Evolutionary conservation across 768 basidiomycete genomes (phyloP).

Genomic region (Lactarius akahatsu): DNA sequence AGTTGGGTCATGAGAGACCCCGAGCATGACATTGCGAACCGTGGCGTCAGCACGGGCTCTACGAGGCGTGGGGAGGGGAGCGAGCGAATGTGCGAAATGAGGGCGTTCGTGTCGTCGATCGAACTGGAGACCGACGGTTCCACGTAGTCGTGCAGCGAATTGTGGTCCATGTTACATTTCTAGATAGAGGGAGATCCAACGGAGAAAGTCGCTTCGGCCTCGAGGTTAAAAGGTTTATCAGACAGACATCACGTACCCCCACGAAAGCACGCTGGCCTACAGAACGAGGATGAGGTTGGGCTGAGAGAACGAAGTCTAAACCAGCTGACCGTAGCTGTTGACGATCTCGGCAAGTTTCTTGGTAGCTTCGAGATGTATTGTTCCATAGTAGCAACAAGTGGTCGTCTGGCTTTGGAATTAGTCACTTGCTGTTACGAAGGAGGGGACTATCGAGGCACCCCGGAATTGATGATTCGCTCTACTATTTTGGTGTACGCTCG

Average conservation of each 20-base stretch:
- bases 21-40: conserved; percentile 94
- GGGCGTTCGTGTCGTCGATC: conserved; percentile 54
- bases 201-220: background rate
- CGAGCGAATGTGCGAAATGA: conserved; percentile 69
- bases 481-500: conserved; percentile 71
- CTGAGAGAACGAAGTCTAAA: background rate
- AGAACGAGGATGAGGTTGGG: conserved; percentile 2
- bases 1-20: conserved; percentile 61
- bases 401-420: conserved; percentile 61
- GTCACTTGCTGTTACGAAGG: background rate
- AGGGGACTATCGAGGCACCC: conserved; percentile 51
- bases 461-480: conserved; percentile 63
- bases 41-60: conserved; percentile 88
- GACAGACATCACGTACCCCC: conserved; percentile 53
- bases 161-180: conserved; percentile 91
- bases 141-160: conserved; percentile 65
- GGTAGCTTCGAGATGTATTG: conserved; percentile 76
- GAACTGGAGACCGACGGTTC: conserved; percentile 63
- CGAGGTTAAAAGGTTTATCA: background rate
- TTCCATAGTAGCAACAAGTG: conserved; percentile 90
- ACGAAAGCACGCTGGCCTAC: conserved; percentile 84
- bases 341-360: conserved; percentile 79
- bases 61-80: conserved; percentile 62
- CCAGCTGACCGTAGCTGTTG: conserved; percentile 52
- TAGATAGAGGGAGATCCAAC: conserved; percentile 39